A percentile compares a stretch with the other conserved stretches of the same genome.
phyloP scores from a whole-genome alignment of 2,329 filamentous ascomycete species.

The Ceratocystis huliohia region DNA sequence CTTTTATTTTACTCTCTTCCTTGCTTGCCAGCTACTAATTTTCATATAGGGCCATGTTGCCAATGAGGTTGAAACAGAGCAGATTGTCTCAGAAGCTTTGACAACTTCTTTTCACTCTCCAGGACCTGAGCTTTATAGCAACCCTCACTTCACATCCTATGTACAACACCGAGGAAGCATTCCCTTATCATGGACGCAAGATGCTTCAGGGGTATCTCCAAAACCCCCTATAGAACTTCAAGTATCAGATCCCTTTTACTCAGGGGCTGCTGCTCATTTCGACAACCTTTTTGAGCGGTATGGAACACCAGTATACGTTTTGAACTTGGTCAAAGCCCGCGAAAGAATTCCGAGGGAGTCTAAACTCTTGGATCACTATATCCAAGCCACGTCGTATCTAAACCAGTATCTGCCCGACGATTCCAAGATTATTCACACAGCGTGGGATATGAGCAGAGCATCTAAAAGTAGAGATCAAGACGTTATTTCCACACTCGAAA shows the following conservation, averaged over 20 bases:
- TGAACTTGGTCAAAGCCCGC: slow-evolving; percentile 82
- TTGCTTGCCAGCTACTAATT: background rate
- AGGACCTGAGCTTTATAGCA: slow-evolving; percentile 72
- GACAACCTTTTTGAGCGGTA: slow-evolving; percentile 90
- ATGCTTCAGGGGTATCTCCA: slow-evolving; percentile 85
- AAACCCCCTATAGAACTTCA: slow-evolving; percentile 95
- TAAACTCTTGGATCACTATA: slow-evolving; percentile 78
- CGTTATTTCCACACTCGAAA: slow-evolving; percentile 83
- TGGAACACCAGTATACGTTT: slow-evolving; percentile 76
- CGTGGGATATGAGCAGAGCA: slow-evolving; percentile 96
- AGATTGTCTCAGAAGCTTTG: slow-evolving; percentile 88
- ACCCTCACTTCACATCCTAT: slow-evolving; percentile 87
- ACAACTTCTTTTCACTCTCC: slow-evolving; percentile 94
- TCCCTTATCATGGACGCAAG: slow-evolving; percentile 93
- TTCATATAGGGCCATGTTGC: slow-evolving; percentile 66
- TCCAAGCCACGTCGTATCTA: slow-evolving; percentile 74
- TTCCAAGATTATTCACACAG: slow-evolving; percentile 83
- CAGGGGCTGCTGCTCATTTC: slow-evolving; percentile 84
- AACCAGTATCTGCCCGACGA: slow-evolving; percentile 81
- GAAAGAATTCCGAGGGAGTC: slow-evolving; percentile 85
- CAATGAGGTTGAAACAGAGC: slow-evolving; percentile 97
- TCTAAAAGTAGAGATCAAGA: slow-evolving; percentile 86
- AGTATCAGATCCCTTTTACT: slow-evolving; percentile 91
- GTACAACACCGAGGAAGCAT: slow-evolving; percentile 96
- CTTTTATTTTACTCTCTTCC: background rate